These are phyloP conservation scores for Penicillium taxi DNA, from an alignment of 495 filamentous ascomycete species.

Conservation along the genomic window DNA sequence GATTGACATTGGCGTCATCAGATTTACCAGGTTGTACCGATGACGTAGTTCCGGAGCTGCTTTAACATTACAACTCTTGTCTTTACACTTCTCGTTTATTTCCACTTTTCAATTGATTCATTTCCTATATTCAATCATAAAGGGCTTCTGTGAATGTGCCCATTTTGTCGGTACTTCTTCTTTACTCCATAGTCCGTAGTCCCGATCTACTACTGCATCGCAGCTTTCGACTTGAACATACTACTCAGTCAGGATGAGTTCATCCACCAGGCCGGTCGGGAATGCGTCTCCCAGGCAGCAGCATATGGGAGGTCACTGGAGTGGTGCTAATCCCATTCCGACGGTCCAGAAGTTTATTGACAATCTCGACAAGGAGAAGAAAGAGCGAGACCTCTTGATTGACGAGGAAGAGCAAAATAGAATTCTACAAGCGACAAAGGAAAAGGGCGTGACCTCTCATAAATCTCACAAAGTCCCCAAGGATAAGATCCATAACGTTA, in stretches of 20 bases:
- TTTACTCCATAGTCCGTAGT: too few relatives aligned
- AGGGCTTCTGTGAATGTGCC: constrained; percentile 2
- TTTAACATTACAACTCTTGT: too few relatives aligned
- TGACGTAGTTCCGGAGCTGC: constrained; percentile 18
- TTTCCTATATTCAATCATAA: background rate
- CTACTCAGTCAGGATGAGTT: background rate
- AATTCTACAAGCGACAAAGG: constrained; percentile 31
- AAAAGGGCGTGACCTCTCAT: constrained; percentile 22
- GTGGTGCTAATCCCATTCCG: constrained; percentile 62
- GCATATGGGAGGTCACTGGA: constrained; percentile 37
- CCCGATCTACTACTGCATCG: background rate
- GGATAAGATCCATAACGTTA: constrained; percentile 58
- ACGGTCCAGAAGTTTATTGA: constrained; percentile 80
- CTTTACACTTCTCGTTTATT: background rate
- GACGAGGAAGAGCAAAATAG: constrained; percentile 43
- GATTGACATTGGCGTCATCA: constrained; percentile 12
- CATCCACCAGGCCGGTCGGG: constrained; percentile 12
- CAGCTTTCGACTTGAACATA: background rate
- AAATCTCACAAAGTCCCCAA: constrained; percentile 37
- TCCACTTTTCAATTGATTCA: background rate
- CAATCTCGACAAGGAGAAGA: constrained; percentile 69
- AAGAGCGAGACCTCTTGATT: constrained; percentile 59
- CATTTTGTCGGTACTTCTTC: background rate
- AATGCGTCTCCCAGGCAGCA: constrained; percentile 19
- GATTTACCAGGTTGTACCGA: constrained; percentile 17